Evolutionary conservation across 208 protist genomes (phyloP).

Genomic region (Phytomonas sp.): DNA sequence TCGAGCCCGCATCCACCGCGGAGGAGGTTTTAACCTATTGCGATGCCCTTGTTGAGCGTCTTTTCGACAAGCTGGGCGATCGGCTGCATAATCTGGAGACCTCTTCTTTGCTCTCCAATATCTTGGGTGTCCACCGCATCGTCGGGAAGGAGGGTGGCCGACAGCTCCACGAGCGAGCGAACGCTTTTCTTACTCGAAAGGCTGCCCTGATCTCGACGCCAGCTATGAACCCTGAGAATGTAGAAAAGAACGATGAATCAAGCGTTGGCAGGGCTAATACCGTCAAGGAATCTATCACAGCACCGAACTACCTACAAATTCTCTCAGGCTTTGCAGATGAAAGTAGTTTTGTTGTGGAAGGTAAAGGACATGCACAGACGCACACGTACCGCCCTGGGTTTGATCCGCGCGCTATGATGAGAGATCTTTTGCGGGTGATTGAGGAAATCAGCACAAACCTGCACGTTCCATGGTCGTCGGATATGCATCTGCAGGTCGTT

Average conservation of each 20-base stretch:
- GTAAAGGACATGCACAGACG: constrained; percentile 18
- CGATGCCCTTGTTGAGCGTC: constrained; percentile 42
- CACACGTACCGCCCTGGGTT: constrained; percentile 50
- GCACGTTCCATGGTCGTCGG: constrained; percentile 74
- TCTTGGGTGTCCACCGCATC: constrained; percentile 53
- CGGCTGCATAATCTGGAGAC: constrained; percentile 36
- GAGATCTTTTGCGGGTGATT: constrained; percentile 31
- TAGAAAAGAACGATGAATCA: not conserved
- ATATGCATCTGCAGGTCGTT: constrained; percentile 84
- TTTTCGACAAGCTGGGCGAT: constrained; percentile 27
- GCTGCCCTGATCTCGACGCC: constrained; percentile 1
- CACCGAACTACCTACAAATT: constrained; percentile 71
- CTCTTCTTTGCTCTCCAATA: constrained; percentile 50
- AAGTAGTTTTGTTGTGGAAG: constrained; percentile 48
- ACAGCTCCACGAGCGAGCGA: constrained; percentile 36
- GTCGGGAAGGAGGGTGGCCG: constrained; percentile 47
- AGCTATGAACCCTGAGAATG: too few relatives aligned
- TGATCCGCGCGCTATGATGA: constrained; percentile 40
- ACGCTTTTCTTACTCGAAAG: constrained; percentile 50
- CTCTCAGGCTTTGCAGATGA: constrained; percentile 68
- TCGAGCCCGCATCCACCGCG: constrained; percentile 15
- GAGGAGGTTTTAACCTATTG: constrained; percentile 39
- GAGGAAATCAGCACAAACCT: constrained; percentile 63
- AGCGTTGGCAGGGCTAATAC: constrained; percentile 3
- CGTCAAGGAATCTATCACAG: constrained; percentile 46